Conservation (phyloP, 805 yeast genomes). For the Blastobotrys attinorum region DNA sequence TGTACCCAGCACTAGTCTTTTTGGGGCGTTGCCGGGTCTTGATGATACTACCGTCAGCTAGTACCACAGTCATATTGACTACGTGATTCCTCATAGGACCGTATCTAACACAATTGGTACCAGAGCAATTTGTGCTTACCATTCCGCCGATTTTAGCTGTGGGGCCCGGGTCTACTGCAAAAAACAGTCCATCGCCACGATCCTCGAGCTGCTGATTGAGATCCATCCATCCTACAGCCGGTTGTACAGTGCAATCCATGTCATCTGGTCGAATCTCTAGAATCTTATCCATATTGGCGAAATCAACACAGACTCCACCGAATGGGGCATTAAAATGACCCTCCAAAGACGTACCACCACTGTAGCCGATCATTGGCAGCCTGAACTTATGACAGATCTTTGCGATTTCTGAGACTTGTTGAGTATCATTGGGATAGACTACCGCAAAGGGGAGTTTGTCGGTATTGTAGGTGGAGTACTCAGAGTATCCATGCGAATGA, state of each 20-base stretch:
- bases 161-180: slow-evolving; percentile 77
- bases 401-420: slow-evolving; percentile 57
- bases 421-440: slow-evolving; percentile 55
- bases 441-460: slow-evolving; percentile 43
- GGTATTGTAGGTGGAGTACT: slow-evolving; percentile 22
- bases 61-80: slow-evolving; percentile 58
- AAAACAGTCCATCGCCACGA: slow-evolving; percentile 39
- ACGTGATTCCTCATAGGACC: slow-evolving; percentile 78
- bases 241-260: slow-evolving; percentile 65
- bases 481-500: slow-evolving; percentile 23
- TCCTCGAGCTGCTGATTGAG: slow-evolving; percentile 45
- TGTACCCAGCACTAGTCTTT: slow-evolving; percentile 74
- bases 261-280: slow-evolving; percentile 52
- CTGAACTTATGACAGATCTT: slow-evolving; percentile 51
- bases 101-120: slow-evolving; percentile 69
- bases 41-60: slow-evolving; percentile 72
- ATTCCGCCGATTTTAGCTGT: slow-evolving; percentile 77
- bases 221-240: slow-evolving; percentile 76
- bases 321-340: slow-evolving; percentile 75
- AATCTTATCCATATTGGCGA: slow-evolving; percentile 52
- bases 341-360: slow-evolving; percentile 75
- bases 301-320: slow-evolving; percentile 52
- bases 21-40: slow-evolving; percentile 70
- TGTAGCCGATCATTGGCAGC: slow-evolving; percentile 68
- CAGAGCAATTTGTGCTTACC: slow-evolving; percentile 71